Evolutionary conservation across 306 rosid genomes (phyloP).

Genomic region (Gillenia trifoliata): DNA sequence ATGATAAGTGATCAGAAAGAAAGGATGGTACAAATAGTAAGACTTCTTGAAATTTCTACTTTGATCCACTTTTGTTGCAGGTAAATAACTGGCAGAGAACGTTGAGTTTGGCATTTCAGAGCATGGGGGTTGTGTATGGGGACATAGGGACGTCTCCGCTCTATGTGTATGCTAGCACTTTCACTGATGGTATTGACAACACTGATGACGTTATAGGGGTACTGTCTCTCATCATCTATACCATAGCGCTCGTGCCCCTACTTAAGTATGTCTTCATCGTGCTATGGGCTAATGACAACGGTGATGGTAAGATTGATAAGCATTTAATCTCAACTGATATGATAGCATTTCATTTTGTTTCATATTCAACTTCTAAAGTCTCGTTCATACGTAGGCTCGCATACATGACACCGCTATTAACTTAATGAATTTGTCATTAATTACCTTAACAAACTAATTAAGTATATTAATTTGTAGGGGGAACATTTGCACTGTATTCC

Average conservation of each 20-base stretch:
- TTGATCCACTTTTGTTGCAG: conserved; percentile 9
- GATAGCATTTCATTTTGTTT: background rate
- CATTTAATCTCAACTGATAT: background rate
- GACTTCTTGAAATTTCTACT: background rate
- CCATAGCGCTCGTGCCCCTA: conserved; percentile 56
- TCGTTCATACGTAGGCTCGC: no score
- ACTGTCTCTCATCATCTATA: conserved; percentile 68
- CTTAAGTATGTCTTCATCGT: conserved; percentile 72
- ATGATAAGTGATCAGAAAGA: background rate
- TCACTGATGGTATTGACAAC: conserved; percentile 24
- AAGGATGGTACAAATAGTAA: background rate
- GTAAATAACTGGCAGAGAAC: conserved; percentile 38
- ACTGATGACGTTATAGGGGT: conserved; percentile 54
- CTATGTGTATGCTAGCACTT: conserved; percentile 56
- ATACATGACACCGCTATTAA: background rate
- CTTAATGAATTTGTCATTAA: background rate
- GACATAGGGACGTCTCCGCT: conserved; percentile 93
- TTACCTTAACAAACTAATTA: background rate
- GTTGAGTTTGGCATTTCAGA: conserved; percentile 66
- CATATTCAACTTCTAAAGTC: background rate
- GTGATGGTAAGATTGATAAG: conserved; percentile 45
- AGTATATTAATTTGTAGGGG: conserved; percentile 35
- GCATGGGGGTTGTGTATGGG: conserved; percentile 77
- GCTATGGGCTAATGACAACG: conserved; percentile 72
- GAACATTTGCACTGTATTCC: conserved; percentile 72